phyloP scores from a whole-genome alignment of 768 basidiomycete species.

The Auricularia auricula-judae region DNA sequence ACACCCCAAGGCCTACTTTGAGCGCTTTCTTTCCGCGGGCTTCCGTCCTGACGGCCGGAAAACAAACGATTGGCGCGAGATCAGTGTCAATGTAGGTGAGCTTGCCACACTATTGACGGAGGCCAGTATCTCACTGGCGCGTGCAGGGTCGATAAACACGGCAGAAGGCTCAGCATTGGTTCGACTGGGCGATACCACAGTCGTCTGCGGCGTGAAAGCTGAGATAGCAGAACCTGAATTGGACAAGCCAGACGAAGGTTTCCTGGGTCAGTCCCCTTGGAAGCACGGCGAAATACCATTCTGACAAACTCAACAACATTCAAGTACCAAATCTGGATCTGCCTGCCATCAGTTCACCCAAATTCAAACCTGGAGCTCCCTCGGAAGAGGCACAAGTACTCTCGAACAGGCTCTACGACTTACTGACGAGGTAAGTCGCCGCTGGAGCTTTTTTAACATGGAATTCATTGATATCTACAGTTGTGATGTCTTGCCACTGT shows the following conservation, averaged over 20 bases:
- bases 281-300: neutral
- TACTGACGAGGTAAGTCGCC: conserved; percentile 53
- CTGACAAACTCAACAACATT: neutral
- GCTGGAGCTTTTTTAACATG: neutral
- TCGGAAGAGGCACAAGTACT: conserved; percentile 88
- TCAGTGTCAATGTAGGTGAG: conserved; percentile 68
- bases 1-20: conserved; percentile 80
- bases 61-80: conserved; percentile 58
- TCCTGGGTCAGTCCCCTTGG: conserved; percentile 50
- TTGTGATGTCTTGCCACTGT: conserved; percentile 50
- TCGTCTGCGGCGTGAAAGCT: conserved; percentile 93
- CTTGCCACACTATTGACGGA: neutral
- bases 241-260: conserved; percentile 63
- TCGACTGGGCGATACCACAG: conserved; percentile 81
- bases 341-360: conserved; percentile 84
- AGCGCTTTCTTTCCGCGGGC: conserved; percentile 69
- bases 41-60: conserved; percentile 77
- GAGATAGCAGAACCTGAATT: conserved; percentile 88
- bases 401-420: conserved; percentile 71
- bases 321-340: conserved; percentile 92
- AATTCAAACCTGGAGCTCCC: conserved; percentile 93
- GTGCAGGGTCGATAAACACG: conserved; percentile 80
- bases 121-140: too few species aligned
- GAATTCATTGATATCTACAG: conserved; percentile 25
- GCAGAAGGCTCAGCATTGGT: conserved; percentile 91